Conservation (phyloP, 2,329 filamentous ascomycete species). For the Fusarium sp. region DNA sequence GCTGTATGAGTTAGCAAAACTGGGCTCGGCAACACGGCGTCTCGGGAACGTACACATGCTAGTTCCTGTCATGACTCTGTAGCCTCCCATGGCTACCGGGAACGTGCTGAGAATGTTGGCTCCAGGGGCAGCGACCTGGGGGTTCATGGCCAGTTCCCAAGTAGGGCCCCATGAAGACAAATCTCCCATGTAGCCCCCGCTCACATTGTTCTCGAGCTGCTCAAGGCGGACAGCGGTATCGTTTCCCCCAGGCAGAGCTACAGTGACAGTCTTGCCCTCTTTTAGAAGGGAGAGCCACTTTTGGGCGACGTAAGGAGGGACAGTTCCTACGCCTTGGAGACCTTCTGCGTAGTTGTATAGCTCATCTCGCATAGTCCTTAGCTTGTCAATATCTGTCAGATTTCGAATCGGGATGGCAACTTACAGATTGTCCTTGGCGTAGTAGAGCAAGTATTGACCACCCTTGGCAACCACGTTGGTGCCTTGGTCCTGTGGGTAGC, state of each 20-base stretch:
- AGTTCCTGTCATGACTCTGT: neutral
- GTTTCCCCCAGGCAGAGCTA: neutral
- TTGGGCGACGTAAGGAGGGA: neutral
- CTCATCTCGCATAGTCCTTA: neutral
- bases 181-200: neutral
- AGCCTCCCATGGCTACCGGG: neutral
- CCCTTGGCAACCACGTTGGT: neutral
- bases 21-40: too few relatives aligned
- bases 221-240: neutral
- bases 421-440: neutral
- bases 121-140: neutral
- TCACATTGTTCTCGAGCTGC: neutral
- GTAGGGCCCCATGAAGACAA: slow-evolving; percentile 2
- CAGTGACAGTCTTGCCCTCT: neutral
- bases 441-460: neutral
- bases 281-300: neutral
- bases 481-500: neutral
- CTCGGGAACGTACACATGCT: neutral
- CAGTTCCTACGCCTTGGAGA: neutral
- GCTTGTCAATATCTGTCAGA: neutral
- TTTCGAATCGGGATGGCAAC: neutral
- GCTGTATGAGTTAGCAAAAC: neutral
- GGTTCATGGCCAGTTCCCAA: neutral
- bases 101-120: neutral
- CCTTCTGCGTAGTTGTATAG: neutral